Evolutionary conservation across 106 monocot species (phyloP).

Genomic region (Vanilla planifolia): DNA sequence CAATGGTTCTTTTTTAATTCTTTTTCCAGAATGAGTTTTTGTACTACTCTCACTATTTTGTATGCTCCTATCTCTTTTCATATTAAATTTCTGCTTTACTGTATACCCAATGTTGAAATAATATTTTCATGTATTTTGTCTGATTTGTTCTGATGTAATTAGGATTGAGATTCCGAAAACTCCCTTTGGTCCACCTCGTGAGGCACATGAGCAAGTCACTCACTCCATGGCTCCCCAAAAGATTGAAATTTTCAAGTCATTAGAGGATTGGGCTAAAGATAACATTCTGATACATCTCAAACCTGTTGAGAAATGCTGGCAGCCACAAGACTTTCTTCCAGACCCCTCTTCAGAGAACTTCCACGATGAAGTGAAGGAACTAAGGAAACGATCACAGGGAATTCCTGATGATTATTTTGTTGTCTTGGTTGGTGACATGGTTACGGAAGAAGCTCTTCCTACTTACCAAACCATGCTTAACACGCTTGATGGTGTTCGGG

Average conservation of each 20-base stretch:
- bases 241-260: conserved; percentile 6
- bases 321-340: conserved; percentile 20
- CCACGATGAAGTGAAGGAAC: background rate
- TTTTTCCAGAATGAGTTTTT: no score
- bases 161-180: no score
- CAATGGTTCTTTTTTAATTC: no score
- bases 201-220: no score
- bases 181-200: no score
- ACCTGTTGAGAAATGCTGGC: conserved; percentile 14
- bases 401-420: conserved; percentile 15
- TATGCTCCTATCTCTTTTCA: no score
- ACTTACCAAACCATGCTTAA: conserved; percentile 10
- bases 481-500: background rate
- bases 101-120: no score
- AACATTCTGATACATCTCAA: conserved; percentile 15
- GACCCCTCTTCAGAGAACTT: conserved; percentile 8
- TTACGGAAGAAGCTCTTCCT: conserved; percentile 15
- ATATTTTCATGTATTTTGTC: no score
- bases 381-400: background rate
- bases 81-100: no score
- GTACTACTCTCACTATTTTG: no score
- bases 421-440: conserved; percentile 20
- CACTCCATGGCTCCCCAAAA: conserved; percentile 9
- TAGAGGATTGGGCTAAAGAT: conserved; percentile 14
- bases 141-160: no score